Base-by-base conservation (phyloP, 2,329 filamentous ascomycete genomes). In the Ustilaginoidea virens region DNA sequence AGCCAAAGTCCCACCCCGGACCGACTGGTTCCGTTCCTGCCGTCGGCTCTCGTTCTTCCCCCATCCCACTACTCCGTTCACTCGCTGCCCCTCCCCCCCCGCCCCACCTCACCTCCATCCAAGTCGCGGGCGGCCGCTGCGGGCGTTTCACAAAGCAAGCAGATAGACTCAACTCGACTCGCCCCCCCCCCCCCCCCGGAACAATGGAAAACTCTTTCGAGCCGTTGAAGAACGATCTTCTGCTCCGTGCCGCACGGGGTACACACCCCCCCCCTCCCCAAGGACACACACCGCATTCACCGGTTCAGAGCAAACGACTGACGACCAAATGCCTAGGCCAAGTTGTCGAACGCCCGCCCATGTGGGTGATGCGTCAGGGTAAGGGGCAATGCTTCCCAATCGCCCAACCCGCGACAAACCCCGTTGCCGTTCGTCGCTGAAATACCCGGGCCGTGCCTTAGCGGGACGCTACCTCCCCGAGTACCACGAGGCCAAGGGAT, bases 291-390 rank as follows among this genome's bases (percentile, higher is more conserved):
- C n/a, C n/a, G n/a, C n/a, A n/a, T n/a, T n/a, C n/a, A n/a, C n/a
- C n/a, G n/a, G n/a, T n/a, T n/a, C n/a, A n/a, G n/a, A n/a, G n/a
- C n/a, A n/a, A n/a, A n/a, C n/a, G n/a, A n/a, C 21, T 27, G 26
- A 33, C 15, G 16, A 18, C 24, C 23, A 28, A 32, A 28, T 36
- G n/a, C 41, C 35, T 36, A 92, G 86, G 87, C 52, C 69, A 94
- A 58, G 75, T 75, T 52, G 81, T 96, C 40, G 85, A 94, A 57
- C 75, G 90, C 39, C 80, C 90, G 36, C 90, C 90, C 33, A 82
- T 92, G 64, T 98, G 90, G 90, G 85, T 98, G 52, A 98, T 98
- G 90, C 80, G 90, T 57, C 90, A 98, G 74, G 85, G 85, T 87
- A 63, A 53, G 54, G 36, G 13, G 5, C 11, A 30, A 8, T 14